Conservation (phyloP, 441 rosid species). For the Rhodomyrtus psidioides region DNA sequence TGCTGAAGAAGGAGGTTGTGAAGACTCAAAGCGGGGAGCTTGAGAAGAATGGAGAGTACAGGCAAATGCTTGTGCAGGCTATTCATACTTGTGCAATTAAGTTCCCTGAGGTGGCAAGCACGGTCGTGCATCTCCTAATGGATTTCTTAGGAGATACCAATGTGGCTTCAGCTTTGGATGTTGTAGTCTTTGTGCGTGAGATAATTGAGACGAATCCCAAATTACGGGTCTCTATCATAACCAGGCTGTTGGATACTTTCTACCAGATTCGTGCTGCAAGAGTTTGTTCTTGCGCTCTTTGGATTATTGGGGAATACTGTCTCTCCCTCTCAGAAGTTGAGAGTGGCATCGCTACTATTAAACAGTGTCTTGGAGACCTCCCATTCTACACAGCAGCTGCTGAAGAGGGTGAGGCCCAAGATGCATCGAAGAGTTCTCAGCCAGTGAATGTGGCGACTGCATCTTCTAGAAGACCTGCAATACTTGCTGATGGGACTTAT, state of each 20-base stretch:
- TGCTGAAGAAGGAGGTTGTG: constrained; percentile 88
- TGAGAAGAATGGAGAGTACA: constrained; percentile 87
- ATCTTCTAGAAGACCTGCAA: constrained; percentile 88
- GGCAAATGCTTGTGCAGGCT: constrained; percentile 95
- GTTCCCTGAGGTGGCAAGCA: constrained; percentile 93
- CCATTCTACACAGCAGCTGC: constrained; percentile 45
- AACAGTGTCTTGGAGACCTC: constrained; percentile 88
- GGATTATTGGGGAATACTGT: constrained; percentile 94
- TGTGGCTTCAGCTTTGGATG: constrained; percentile 86
- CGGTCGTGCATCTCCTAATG: constrained; percentile 90
- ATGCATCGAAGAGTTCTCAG: constrained; percentile 6
- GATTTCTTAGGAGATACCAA: constrained; percentile 89
- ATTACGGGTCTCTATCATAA: constrained; percentile 77
- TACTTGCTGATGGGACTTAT: constrained; percentile 91
- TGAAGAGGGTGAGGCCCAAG: constrained; percentile 6
- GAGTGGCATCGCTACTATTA: constrained; percentile 65
- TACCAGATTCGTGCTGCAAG: constrained; percentile 86
- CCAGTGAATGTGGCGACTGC: constrained; percentile 28
- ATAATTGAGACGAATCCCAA: constrained; percentile 79
- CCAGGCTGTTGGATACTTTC: constrained; percentile 75
- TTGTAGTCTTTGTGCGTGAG: constrained; percentile 77
- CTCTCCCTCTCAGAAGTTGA: constrained; percentile 84
- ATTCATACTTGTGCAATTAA: constrained; percentile 87
- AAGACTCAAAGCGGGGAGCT: constrained; percentile 88
- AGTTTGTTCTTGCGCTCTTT: constrained; percentile 82